Percentiles rank a stretch among this genome's conserved stretches.
phyloP scores from a whole-genome alignment of 2,329 filamentous ascomycete species.

The Didymella sp. region DNA sequence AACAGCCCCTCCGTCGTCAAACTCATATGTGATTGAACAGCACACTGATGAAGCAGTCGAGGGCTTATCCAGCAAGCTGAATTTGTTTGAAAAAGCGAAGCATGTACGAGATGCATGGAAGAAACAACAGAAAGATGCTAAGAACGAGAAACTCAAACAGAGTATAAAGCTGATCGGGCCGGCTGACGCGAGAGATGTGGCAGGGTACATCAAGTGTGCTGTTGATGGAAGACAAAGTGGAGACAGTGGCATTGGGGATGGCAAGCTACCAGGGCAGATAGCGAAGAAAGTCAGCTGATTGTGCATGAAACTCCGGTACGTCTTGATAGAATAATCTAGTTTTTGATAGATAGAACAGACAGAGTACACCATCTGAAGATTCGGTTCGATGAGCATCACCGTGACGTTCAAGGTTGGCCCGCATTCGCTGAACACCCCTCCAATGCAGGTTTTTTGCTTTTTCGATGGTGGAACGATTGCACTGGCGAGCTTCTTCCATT shows the following conservation, averaged over 20 bases:
- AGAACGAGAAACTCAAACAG: conserved; percentile 40
- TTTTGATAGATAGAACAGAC: no score
- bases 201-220: conserved; percentile 20
- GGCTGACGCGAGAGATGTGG: conserved; percentile 33
- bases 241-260: conserved; percentile 4
- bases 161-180: conserved; percentile 44
- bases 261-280: neutral
- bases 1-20: neutral
- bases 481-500: no score
- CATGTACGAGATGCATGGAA: conserved; percentile 35
- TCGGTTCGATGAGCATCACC: no score
- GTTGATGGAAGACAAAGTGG: conserved; percentile 5
- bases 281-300: neutral
- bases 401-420: no score
- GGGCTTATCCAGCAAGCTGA: neutral
- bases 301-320: neutral
- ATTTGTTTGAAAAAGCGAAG: conserved; percentile 30
- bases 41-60: neutral
- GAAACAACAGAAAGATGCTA: conserved; percentile 27
- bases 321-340: neutral
- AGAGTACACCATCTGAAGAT: no score
- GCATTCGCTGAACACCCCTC: no score
- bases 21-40: neutral
- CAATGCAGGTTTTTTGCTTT: no score
- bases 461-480: no score